These are phyloP conservation scores for Adansonia gregorii DNA, from an alignment of 441 rosid genomes.

Conservation along the genomic window DNA sequence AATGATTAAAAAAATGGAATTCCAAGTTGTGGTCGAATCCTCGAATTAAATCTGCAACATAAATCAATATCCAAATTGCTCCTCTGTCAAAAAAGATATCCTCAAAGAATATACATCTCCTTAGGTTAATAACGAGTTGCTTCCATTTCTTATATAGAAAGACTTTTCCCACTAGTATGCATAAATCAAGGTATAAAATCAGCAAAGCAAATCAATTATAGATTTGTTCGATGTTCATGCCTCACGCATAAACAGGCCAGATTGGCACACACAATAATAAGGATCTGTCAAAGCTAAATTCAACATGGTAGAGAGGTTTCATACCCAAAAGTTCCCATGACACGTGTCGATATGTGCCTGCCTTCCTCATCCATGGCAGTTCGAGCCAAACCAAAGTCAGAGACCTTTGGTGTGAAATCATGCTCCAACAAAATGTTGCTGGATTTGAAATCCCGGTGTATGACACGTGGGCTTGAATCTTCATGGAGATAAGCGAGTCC, in stretches of 20 bases:
- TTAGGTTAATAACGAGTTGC: background rate
- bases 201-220: background rate
- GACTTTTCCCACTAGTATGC: background rate
- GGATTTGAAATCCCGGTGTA: conserved; percentile 95
- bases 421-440: conserved; percentile 92
- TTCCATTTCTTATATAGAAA: background rate
- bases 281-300: background rate
- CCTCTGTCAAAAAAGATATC: background rate
- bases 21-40: background rate
- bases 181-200: background rate
- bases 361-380: conserved; percentile 87
- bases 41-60: background rate
- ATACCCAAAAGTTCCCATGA: conserved; percentile 98
- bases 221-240: background rate
- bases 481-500: conserved; percentile 92
- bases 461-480: conserved; percentile 95
- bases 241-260: background rate
- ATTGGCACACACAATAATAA: background rate
- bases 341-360: conserved; percentile 92
- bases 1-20: background rate
- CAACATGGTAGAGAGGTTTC: background rate
- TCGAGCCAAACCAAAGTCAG: conserved; percentile 96
- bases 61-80: background rate
- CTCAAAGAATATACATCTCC: background rate
- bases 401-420: conserved; percentile 92